These are phyloP conservation scores for Nakaseomyces kungkrabaensis DNA, from an alignment of 1,139 yeast species.

Conservation along the genomic window DNA sequence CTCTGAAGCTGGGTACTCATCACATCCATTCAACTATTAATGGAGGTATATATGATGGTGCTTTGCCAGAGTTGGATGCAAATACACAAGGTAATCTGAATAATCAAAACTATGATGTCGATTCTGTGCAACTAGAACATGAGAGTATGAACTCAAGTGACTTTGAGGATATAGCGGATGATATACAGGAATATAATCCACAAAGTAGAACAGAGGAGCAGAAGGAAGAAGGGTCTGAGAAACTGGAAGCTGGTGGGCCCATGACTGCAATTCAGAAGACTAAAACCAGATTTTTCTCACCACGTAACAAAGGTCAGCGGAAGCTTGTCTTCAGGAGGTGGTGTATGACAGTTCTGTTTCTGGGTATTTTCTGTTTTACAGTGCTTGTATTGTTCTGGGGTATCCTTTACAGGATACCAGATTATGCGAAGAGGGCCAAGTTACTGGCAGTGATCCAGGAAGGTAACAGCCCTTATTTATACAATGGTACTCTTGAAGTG, in stretches of 20 bases:
- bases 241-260: constrained; percentile 2
- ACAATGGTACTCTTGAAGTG: not conserved
- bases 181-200: not conserved
- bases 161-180: not conserved
- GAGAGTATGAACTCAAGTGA: not conserved
- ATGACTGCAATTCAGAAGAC: not conserved
- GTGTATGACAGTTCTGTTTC: constrained; percentile 6
- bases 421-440: constrained; percentile 1
- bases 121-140: not conserved
- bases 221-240: too few relatives aligned
- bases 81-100: not conserved
- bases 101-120: not conserved
- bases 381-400: constrained; percentile 6
- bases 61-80: not conserved
- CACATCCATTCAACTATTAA: not conserved
- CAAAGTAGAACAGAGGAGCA: not conserved
- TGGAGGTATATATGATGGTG: constrained; percentile 1
- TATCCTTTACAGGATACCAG: constrained; percentile 3
- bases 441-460: constrained; percentile 6
- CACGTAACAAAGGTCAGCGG: constrained; percentile 8
- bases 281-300: constrained; percentile 7
- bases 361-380: constrained; percentile 5
- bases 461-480: not conserved
- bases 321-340: constrained; percentile 8
- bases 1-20: not conserved